A percentile compares a stretch with the other conserved stretches of the same genome.
phyloP scores from a whole-genome alignment of 148 eudicot genomes.

The Linanthus parryae region DNA sequence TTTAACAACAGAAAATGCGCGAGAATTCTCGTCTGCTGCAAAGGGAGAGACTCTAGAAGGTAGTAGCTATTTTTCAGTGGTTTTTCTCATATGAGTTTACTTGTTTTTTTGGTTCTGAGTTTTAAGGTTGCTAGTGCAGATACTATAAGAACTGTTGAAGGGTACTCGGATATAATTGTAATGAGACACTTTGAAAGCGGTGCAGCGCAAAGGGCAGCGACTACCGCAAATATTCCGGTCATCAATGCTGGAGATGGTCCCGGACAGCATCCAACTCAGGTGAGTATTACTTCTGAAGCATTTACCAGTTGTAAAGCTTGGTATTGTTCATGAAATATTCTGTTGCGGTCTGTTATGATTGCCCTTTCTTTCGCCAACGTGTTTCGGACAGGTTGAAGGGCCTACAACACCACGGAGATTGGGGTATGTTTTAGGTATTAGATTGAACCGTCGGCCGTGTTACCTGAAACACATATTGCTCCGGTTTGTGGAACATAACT shows the following conservation, averaged over 20 bases:
- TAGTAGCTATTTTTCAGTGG: constrained; percentile 6
- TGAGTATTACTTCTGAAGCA: constrained; percentile 9
- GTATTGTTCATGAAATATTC: background rate
- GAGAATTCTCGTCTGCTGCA: constrained; percentile 96
- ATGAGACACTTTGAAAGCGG: constrained; percentile 99
- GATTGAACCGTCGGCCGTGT: no score
- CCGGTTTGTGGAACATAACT: no score
- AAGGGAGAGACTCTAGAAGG: constrained; percentile 99
- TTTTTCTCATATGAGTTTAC: background rate
- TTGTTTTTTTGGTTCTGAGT: constrained; percentile 11
- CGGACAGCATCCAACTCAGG: constrained; percentile 99
- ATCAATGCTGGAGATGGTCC: constrained; percentile 99
- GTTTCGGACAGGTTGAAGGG: no score
- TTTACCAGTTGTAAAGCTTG: no score
- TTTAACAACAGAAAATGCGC: constrained; percentile 94
- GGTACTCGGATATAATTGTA: constrained; percentile 92
- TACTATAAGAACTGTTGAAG: constrained; percentile 92
- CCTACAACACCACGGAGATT: no score
- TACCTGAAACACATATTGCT: no score
- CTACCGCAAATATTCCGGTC: constrained; percentile 74
- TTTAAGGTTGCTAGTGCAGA: constrained; percentile 40
- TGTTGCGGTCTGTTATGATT: background rate
- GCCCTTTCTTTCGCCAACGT: no score
- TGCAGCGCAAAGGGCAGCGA: constrained; percentile 87
- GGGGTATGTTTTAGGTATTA: no score